phyloP scores from a whole-genome alignment of 2,329 filamentous ascomycete genomes.

The Sphaerostilbella broomeana region DNA sequence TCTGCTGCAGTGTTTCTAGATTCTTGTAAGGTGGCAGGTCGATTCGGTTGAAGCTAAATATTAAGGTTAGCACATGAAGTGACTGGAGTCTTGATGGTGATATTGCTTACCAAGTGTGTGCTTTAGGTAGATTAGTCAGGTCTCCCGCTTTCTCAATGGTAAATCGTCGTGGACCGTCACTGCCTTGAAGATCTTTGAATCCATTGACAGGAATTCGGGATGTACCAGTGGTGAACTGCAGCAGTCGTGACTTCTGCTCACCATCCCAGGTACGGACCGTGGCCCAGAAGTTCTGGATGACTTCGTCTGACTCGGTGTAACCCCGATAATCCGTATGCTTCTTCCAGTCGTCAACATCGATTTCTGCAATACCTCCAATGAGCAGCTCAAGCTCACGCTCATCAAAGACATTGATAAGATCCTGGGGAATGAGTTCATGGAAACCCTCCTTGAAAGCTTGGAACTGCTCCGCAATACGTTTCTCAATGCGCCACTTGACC shows the following conservation, averaged over 20 bases:
- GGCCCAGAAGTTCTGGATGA: constrained; percentile 99
- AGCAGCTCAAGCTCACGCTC: constrained; percentile 93
- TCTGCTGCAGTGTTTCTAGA: constrained; percentile 75
- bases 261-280: constrained; percentile 95
- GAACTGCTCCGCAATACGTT: constrained; percentile 97
- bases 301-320: constrained; percentile 95
- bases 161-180: constrained; percentile 88
- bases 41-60: constrained; percentile 85
- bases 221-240: constrained; percentile 96
- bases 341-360: constrained; percentile 99
- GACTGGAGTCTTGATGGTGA: neutral
- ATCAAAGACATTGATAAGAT: constrained; percentile 97
- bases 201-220: constrained; percentile 98
- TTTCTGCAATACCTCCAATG: constrained; percentile 98
- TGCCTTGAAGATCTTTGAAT: constrained; percentile 97
- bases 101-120: constrained; percentile 82
- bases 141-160: constrained; percentile 98
- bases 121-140: constrained; percentile 83
- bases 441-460: constrained; percentile 96
- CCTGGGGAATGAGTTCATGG: constrained; percentile 92
- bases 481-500: constrained; percentile 98
- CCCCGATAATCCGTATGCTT: constrained; percentile 99
- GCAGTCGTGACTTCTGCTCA: constrained; percentile 90
- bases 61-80: constrained; percentile 12
- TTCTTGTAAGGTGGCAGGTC: constrained; percentile 92